phyloP scores from a whole-genome alignment of 2,329 filamentous ascomycete genomes.

The Pleomassaria siparia region DNA sequence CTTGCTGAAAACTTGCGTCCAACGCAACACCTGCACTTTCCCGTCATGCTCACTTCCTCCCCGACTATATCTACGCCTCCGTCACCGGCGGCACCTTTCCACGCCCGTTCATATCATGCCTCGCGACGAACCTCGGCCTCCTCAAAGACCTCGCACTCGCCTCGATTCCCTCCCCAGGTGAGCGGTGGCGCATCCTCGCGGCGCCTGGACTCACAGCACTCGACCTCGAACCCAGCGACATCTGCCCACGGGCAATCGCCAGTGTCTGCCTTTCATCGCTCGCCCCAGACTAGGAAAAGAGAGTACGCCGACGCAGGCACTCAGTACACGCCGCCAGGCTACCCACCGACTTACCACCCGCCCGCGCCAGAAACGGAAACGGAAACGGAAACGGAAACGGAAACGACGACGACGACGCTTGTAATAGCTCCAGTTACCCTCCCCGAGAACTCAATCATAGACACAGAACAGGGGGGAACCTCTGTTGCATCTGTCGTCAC shows the following conservation, averaged over 20 bases:
- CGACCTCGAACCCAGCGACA: conserved; percentile 16
- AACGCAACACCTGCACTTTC: conserved; percentile 3
- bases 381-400: no score
- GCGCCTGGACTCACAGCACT: conserved; percentile 30
- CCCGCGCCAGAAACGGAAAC: conserved; percentile 10
- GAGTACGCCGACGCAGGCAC: conserved; percentile 54
- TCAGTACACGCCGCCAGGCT: conserved; percentile 56
- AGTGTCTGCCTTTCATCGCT: conserved; percentile 19
- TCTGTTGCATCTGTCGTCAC: conserved; percentile 34
- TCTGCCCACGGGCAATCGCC: conserved; percentile 30
- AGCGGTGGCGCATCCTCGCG: conserved; percentile 27
- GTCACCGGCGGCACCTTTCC: conserved; percentile 39
- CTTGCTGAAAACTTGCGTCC: background rate
- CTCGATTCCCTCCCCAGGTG: conserved; percentile 34
- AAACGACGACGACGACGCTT: conserved; percentile 2
- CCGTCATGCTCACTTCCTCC: conserved; percentile 39
- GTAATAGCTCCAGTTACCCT: conserved; percentile 7
- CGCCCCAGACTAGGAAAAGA: conserved; percentile 32
- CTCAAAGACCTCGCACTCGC: conserved; percentile 32
- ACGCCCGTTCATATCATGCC: conserved; percentile 34
- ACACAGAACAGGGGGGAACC: conserved; percentile 34
- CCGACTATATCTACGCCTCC: conserved; percentile 41
- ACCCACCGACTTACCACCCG: conserved; percentile 46
- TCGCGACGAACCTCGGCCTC: conserved; percentile 33
- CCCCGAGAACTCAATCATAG: conserved; percentile 17